A percentile compares a stretch with the other conserved stretches of the same genome.
Conservation (phyloP, 495 filamentous ascomycete genomes). For the Daldinia childiae region DNA sequence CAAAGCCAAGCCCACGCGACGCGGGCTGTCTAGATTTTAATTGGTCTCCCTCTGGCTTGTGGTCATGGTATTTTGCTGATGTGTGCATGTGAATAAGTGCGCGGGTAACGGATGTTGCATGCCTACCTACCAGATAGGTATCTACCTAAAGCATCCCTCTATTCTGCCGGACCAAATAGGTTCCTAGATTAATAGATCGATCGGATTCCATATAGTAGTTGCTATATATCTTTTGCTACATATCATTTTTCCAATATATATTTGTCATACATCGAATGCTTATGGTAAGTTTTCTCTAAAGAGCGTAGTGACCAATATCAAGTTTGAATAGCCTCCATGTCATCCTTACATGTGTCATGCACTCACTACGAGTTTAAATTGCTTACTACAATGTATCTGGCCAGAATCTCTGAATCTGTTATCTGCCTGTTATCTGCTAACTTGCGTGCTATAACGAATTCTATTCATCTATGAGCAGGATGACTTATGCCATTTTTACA, state of each 20-base stretch:
- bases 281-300: neutral
- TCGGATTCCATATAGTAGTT: neutral
- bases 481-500: neutral
- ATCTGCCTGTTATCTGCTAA: too few relatives aligned
- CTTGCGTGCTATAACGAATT: neutral
- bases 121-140: neutral
- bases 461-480: neutral
- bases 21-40: neutral
- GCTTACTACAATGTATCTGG: neutral
- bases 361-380: neutral
- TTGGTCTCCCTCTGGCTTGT: neutral
- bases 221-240: neutral
- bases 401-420: neutral
- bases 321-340: neutral
- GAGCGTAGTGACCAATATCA: neutral
- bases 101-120: conserved; percentile 18
- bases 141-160: neutral
- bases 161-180: conserved; percentile 21
- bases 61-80: neutral
- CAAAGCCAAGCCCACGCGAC: neutral
- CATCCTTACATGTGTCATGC: neutral
- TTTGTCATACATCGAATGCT: neutral
- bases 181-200: conserved; percentile 12
- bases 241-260: neutral
- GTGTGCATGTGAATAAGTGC: neutral